phyloP scores from a whole-genome alignment of 108 stramenopile species.

The Aurantiochytrium sp. region DNA sequence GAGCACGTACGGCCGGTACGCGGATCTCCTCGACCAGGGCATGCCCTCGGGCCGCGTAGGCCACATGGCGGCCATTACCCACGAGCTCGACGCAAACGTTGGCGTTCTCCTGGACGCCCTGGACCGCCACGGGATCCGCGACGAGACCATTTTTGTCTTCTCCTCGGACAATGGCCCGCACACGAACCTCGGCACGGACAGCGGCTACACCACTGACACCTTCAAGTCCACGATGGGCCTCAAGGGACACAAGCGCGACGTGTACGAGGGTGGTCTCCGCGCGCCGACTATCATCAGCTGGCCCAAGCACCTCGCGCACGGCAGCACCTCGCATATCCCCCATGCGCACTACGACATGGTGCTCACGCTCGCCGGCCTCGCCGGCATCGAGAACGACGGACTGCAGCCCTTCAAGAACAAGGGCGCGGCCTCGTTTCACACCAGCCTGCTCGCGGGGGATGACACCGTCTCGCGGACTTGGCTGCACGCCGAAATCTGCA shows the following conservation, averaged over 20 bases:
- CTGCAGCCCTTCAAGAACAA: not conserved
- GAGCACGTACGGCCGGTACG: not conserved
- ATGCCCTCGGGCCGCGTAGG: not conserved
- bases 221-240: not conserved
- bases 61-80: not conserved
- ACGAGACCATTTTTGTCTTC: not conserved
- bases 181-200: not conserved
- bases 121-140: not conserved
- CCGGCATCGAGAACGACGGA: not conserved
- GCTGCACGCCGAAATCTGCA: not conserved
- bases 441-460: not conserved
- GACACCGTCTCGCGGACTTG: not conserved
- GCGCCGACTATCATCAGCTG: not conserved
- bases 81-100: not conserved
- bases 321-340: not conserved
- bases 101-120: not conserved
- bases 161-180: conserved; percentile 22
- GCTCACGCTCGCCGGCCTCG: not conserved
- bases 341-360: not conserved
- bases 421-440: not conserved
- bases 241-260: not conserved
- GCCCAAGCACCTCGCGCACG: not conserved
- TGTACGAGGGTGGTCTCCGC: not conserved
- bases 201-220: not conserved
- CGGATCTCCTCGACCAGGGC: not conserved